Evolutionary conservation across 2,329 filamentous ascomycete genomes (phyloP), one percentile per base, ranked within the genome.

Genomic region (Calonectria pseudoreteaudii): DNA sequence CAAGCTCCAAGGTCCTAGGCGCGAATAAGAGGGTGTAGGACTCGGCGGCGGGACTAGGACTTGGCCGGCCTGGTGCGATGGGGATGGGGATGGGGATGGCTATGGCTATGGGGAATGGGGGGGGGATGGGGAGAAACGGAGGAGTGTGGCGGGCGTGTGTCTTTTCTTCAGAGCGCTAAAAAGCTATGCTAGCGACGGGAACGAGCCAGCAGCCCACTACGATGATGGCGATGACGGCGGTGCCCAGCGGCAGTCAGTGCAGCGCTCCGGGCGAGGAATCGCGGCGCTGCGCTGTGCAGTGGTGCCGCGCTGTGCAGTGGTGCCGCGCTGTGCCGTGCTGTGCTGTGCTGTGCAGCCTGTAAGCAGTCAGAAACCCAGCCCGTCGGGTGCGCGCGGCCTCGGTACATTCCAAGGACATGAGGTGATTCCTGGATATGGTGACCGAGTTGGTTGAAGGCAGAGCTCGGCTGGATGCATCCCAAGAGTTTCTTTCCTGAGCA

Each of bases 1-100:
- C 70, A 66, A 76, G 72, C 67, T 80, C 76, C 78, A 79, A 81
- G 77, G 73, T 68, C 66, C 66, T 68, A 68, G 66, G 53, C 66
- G 76, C 79, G 80, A 81, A 78, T 79, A 76, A 77, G 77, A 79
- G 71, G 72, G 74, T 82, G 79, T 82, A 82, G 80, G 80, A 82
- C 80, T 81, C 75, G 73, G 73, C 50, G 65, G 69, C 70, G 62
- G 77, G 68, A 75, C 80, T 81, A 81, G 80, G 80, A 81, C 80
- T 81, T 74, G 75, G 53, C 38, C 47, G 70, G 64, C 68, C 74
- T 66, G 73, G 68, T 70, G 68, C 26, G 71, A 36, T 68, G 66
- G 38, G 41, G 69, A 41, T 16, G 31, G 31, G 31, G 31, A 31
- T 66, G 38, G 41, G 64, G 71, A 56, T 66, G 67, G 65, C 65